A percentile compares a stretch with the other conserved stretches of the same genome.
Conservation (phyloP, 441 rosid species). For the Euphorbia schlechtendalii region DNA sequence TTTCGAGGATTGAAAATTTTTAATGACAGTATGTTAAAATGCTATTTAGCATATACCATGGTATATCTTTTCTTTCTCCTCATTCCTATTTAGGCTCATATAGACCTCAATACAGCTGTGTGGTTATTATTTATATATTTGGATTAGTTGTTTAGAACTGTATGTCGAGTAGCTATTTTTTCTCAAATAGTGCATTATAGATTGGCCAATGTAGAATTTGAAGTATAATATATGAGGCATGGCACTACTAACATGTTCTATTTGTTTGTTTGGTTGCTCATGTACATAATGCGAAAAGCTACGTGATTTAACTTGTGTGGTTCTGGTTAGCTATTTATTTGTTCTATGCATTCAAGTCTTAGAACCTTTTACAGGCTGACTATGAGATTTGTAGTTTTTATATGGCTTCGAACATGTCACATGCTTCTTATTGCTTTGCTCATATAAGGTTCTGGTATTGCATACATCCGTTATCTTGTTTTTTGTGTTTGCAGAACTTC, state of each 20-base stretch:
- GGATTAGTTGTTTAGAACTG: neutral
- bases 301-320: neutral
- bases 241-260: neutral
- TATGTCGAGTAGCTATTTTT: neutral
- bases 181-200: neutral
- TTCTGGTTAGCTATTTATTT: neutral
- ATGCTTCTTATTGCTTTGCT: neutral
- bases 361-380: neutral
- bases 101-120: neutral
- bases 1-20: neutral
- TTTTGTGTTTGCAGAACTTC: slow-evolving; percentile 55
- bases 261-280: neutral
- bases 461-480: slow-evolving; percentile 5
- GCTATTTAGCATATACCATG: neutral
- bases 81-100: neutral
- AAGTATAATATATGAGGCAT: neutral
- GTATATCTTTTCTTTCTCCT: neutral
- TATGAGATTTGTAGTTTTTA: neutral
- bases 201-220: neutral
- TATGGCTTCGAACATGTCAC: neutral
- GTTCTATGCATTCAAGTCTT: neutral
- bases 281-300: neutral
- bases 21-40: neutral
- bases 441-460: neutral
- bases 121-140: neutral